These are phyloP conservation scores for Hagleromyces aurorensis DNA, from an alignment of 805 yeast genomes.

Conservation along the genomic window DNA sequence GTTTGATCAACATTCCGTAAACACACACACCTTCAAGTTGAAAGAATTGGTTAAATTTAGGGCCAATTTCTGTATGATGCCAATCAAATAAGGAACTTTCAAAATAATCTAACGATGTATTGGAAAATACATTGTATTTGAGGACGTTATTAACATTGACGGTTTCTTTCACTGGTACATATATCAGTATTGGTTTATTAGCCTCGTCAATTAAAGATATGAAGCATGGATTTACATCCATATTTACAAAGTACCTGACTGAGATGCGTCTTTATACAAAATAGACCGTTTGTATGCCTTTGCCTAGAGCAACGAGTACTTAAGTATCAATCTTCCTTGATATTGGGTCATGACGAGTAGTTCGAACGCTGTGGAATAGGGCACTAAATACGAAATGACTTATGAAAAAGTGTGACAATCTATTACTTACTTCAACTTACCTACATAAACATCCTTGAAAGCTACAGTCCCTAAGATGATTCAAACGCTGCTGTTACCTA, in stretches of 20 bases:
- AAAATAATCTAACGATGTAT: slow-evolving; percentile 29
- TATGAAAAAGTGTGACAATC: too few relatives aligned
- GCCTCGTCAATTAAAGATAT: slow-evolving; percentile 21
- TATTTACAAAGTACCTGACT: neutral
- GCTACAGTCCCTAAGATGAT: too few relatives aligned
- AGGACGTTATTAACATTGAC: slow-evolving; percentile 18
- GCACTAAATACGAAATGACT: too few relatives aligned
- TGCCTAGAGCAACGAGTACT: too few relatives aligned
- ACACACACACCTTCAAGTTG: slow-evolving; percentile 26
- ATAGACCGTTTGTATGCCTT: too few relatives aligned
- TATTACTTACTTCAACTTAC: too few relatives aligned
- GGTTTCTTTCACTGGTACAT: slow-evolving; percentile 12
- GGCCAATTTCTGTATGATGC: slow-evolving; percentile 13
- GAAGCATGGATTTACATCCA: slow-evolving; percentile 13
- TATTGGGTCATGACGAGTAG: too few relatives aligned
- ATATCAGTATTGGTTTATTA: slow-evolving; percentile 24
- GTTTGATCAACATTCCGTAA: slow-evolving; percentile 24
- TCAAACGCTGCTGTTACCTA: slow-evolving; percentile 14
- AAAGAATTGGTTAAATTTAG: slow-evolving; percentile 18
- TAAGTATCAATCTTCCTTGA: too few relatives aligned
- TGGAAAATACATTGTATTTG: slow-evolving; percentile 27
- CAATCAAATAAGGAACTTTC: slow-evolving; percentile 23
- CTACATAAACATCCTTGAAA: too few relatives aligned
- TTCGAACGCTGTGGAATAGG: too few relatives aligned
- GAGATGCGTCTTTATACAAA: too few relatives aligned